phyloP scores from a whole-genome alignment of 768 basidiomycete species.

The Phaeotremella fagi region DNA sequence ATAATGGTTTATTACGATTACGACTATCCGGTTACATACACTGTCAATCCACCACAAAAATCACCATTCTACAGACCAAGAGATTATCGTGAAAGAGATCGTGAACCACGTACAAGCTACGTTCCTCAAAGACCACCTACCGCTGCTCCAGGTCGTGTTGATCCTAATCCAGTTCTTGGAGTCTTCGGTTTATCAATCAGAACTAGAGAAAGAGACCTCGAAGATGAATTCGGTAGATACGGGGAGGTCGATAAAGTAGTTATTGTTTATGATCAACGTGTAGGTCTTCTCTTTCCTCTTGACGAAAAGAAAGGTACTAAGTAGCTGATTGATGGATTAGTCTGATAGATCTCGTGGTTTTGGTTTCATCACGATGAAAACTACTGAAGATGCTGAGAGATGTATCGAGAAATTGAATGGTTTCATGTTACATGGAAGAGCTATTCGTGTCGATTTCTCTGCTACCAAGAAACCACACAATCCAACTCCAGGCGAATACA shows the following conservation, averaged over 20 bases:
- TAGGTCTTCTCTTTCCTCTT: constrained; percentile 55
- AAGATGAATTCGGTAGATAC: constrained; percentile 84
- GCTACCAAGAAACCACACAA: constrained; percentile 90
- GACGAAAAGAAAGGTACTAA: not conserved
- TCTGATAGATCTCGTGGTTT: constrained; percentile 96
- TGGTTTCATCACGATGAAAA: constrained; percentile 91
- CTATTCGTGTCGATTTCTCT: constrained; percentile 94
- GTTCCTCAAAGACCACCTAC: constrained; percentile 8
- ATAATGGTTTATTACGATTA: constrained; percentile 5
- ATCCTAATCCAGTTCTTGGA: constrained; percentile 81
- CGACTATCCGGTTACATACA: not conserved
- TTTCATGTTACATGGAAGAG: constrained; percentile 85
- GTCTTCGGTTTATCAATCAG: constrained; percentile 98
- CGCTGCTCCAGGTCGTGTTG: constrained; percentile 9
- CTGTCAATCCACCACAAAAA: not conserved
- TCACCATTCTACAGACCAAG: too few relatives aligned
- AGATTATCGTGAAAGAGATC: not conserved
- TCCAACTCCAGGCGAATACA: constrained; percentile 96
- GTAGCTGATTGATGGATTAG: constrained; percentile 43
- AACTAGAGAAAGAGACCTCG: constrained; percentile 86
- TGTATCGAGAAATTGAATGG: constrained; percentile 92
- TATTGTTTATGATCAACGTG: constrained; percentile 94
- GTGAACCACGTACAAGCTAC: not conserved
- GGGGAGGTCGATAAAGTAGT: constrained; percentile 91
- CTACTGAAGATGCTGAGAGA: constrained; percentile 76